Evolutionary conservation across 805 yeast species (phyloP), one percentile per base, ranked within the genome.

Genomic region (Sungouiozyma intestinalis): DNA sequence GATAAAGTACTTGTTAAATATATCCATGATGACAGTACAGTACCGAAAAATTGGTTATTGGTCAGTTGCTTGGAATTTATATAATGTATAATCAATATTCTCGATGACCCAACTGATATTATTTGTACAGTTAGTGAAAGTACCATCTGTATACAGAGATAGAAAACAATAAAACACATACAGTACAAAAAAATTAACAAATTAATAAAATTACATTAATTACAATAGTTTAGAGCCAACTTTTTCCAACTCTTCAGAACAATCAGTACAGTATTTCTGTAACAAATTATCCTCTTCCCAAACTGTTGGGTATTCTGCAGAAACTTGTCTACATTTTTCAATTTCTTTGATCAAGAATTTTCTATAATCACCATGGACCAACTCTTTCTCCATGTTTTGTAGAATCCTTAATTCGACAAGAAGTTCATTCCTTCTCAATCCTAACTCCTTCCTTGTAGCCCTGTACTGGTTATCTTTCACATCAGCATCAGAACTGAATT

Each of bases 401-500:
- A 88, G 63, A 42, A 82, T 68, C 37, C 77, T 73, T 45, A 90
- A 60, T 41, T 79, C 77, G 9, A 83, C 75, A 21, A 87, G 52
- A n/a, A 87, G 60, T 39, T 81, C 79, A 54, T 85, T 84, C 42
- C 97, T 67, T 53, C 74, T 73, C 11, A 80, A 57, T 0, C 90
- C 90, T 20, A 82, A 65, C 27, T 79, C 82, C 38, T 65, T 64
- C 40, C 61, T 59, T 2, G 63, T 49, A 13, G 58, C 55, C 47
- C 59, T 54, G 39, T 54, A 57, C 40, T 51, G 53, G 32, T 51
- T 45, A 4, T 43, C 40, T 32, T 53, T 53, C 1, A 38, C 32
- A 3, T 37, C 39, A 20, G 35, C 19, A 3, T 33, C 31, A 2
- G 47, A 40, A 20, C 53, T 42, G 50, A 66, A 72, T 42, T 65